phyloP scores from a whole-genome alignment of 371 early-diverging fungal species.

The Actinomortierella wolfii region DNA sequence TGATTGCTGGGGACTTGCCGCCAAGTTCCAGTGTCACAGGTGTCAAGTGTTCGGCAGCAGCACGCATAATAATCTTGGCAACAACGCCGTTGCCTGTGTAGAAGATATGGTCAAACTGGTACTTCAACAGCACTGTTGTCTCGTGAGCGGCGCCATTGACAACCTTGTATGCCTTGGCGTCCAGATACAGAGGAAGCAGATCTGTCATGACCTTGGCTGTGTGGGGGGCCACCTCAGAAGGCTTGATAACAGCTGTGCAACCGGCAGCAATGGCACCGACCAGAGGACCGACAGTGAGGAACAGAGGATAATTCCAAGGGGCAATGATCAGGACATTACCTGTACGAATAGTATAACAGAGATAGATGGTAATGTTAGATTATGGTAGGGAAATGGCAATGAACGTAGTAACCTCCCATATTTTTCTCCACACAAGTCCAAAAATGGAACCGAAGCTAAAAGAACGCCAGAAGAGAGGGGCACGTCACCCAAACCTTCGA shows the following conservation, averaged over 20 bases:
- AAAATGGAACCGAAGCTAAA: too few relatives aligned
- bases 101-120: conserved; percentile 83
- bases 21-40: conserved; percentile 86
- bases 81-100: conserved; percentile 87
- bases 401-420: too few relatives aligned
- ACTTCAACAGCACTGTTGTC: conserved; percentile 73
- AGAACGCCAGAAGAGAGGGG: conserved; percentile 8
- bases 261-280: conserved; percentile 92
- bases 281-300: conserved; percentile 60
- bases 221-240: conserved; percentile 77
- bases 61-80: conserved; percentile 77
- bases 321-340: conserved; percentile 52
- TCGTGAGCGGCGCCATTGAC: conserved; percentile 84
- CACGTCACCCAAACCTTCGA: not conserved
- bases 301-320: conserved; percentile 78
- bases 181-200: conserved; percentile 76
- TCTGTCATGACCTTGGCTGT: conserved; percentile 68
- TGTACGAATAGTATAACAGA: too few relatives aligned
- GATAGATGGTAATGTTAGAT: too few relatives aligned
- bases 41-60: conserved; percentile 76
- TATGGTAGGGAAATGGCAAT: too few relatives aligned
- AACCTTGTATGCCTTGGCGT: conserved; percentile 64
- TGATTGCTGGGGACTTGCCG: conserved; percentile 84
- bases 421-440: too few relatives aligned
- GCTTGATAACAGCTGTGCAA: conserved; percentile 82